Conservation (phyloP, 2,329 filamentous ascomycete genomes). For the Penicillium brasilianum region DNA sequence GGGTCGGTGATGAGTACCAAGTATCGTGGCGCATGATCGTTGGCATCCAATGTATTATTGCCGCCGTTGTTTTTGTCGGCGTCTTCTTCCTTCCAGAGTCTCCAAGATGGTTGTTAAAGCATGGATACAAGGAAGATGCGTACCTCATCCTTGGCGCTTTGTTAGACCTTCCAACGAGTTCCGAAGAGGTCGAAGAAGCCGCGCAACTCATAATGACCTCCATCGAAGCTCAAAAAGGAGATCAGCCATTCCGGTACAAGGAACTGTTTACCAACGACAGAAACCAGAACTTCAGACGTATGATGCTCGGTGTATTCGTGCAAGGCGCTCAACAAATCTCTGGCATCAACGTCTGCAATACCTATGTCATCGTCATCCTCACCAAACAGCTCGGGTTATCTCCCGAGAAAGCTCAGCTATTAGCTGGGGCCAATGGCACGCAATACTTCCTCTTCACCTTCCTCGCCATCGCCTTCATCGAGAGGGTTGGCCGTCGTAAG, state of each 20-base stretch:
- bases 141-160: slow-evolving; percentile 1
- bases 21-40: slow-evolving; percentile 12
- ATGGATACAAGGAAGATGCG: slow-evolving; percentile 4
- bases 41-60: slow-evolving; percentile 8
- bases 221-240: slow-evolving; percentile 17
- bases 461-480: slow-evolving; percentile 19
- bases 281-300: slow-evolving; percentile 15
- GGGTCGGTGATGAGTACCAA: slow-evolving; percentile 7
- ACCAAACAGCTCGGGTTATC: slow-evolving; percentile 10
- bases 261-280: slow-evolving; percentile 15
- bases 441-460: slow-evolving; percentile 18
- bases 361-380: slow-evolving; percentile 14
- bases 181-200: neutral
- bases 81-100: slow-evolving; percentile 13
- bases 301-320: slow-evolving; percentile 17
- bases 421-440: slow-evolving; percentile 16
- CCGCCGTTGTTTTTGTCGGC: slow-evolving; percentile 8
- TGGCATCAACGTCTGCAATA: slow-evolving; percentile 11
- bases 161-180: neutral
- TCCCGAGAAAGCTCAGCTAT: slow-evolving; percentile 16
- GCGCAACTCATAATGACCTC: slow-evolving; percentile 12
- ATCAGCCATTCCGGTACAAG: slow-evolving; percentile 18
- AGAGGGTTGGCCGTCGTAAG: slow-evolving; percentile 17
- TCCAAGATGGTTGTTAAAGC: slow-evolving; percentile 12
- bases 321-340: slow-evolving; percentile 15